Conservation (phyloP, 2,329 filamentous ascomycete genomes). For the Thelonectria olida region DNA sequence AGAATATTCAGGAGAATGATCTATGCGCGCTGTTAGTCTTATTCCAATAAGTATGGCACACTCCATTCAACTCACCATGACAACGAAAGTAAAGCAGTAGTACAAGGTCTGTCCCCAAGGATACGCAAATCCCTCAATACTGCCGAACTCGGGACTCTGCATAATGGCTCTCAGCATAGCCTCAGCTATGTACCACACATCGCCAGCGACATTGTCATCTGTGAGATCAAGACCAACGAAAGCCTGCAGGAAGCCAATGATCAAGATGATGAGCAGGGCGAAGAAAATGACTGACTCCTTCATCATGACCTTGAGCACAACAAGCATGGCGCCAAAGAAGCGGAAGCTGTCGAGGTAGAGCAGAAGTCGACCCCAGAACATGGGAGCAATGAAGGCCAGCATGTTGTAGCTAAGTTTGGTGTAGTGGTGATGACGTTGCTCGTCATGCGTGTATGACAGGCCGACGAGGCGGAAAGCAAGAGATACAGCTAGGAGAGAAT, state of each 20-base stretch:
- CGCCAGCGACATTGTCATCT: constrained; percentile 74
- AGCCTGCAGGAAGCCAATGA: constrained; percentile 89
- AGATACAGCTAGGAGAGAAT: constrained; percentile 79
- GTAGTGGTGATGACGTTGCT: constrained; percentile 62
- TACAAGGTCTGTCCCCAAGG: constrained; percentile 96
- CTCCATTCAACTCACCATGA: constrained; percentile 74
- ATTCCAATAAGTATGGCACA: background rate
- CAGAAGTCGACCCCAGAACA: constrained; percentile 95
- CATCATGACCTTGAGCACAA: constrained; percentile 96
- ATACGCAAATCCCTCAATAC: constrained; percentile 89
- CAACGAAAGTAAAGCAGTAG: constrained; percentile 96
- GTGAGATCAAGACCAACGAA: constrained; percentile 92
- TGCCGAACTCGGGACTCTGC: constrained; percentile 87
- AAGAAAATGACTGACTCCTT: constrained; percentile 97
- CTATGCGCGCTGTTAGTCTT: constrained; percentile 40
- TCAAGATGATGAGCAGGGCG: constrained; percentile 83
- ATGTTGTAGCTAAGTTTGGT: constrained; percentile 94
- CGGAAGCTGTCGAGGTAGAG: constrained; percentile 93
- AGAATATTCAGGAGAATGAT: constrained; percentile 90
- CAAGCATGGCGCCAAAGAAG: constrained; percentile 98
- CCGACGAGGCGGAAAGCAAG: constrained; percentile 84
- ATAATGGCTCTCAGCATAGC: constrained; percentile 91
- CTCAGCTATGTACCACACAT: constrained; percentile 78
- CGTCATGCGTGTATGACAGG: constrained; percentile 66
- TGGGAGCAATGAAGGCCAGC: constrained; percentile 88